A percentile compares a stretch with the other conserved stretches of the same genome.
phyloP scores from a whole-genome alignment of 1,284 basidiomycete species.

The Fomitiporia mediterranea region DNA sequence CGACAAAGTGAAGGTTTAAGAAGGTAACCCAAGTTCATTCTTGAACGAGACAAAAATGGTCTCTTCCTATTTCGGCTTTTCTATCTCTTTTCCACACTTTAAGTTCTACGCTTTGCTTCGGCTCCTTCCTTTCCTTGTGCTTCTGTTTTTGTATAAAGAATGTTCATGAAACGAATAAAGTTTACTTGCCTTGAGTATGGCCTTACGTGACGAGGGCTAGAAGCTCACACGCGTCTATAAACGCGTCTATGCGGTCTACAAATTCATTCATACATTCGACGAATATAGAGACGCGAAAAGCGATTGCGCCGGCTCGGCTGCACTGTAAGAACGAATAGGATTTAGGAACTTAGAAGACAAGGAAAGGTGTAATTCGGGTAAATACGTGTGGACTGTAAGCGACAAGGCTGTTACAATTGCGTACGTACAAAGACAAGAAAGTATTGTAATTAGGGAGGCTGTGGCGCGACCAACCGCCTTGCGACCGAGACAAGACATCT shows the following conservation, averaged over 20 bases:
- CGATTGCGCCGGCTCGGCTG: not conserved
- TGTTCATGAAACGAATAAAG: no score
- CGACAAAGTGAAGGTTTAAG: no score
- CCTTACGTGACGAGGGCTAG: no score
- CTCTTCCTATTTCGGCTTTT: not conserved
- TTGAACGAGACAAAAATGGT: not conserved
- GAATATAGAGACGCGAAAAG: no score
- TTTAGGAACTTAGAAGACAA: not conserved
- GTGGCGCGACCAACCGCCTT: conserved; percentile 2
- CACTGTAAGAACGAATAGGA: not conserved
- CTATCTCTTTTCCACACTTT: not conserved
- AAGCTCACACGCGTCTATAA: no score
- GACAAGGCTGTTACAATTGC: not conserved
- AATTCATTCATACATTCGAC: no score
- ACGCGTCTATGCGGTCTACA: no score
- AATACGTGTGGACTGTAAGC: not conserved
- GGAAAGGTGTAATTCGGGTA: not conserved
- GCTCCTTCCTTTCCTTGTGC: not conserved
- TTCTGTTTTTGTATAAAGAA: not conserved
- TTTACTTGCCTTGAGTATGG: no score
- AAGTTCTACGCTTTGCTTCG: not conserved
- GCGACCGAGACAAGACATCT: not conserved
- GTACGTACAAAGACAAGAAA: no score
- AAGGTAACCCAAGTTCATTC: not conserved
- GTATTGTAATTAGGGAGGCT: conserved; percentile 5